Evolutionary conservation across 441 rosid genomes (phyloP).

Genomic region (Erodium texanum): DNA sequence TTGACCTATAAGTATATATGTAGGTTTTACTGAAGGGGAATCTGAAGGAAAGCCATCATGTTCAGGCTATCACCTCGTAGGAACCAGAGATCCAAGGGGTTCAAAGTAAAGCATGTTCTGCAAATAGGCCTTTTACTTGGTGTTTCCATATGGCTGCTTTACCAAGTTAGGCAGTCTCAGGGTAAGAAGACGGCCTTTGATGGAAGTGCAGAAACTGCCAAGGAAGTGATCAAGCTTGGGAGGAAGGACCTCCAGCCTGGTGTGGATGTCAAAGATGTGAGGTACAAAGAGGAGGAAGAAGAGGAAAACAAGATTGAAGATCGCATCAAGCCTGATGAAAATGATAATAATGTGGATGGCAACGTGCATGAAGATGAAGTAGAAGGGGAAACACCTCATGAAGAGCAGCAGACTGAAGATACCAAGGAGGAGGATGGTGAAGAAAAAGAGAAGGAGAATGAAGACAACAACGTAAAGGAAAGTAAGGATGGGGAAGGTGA

Average conservation of each 20-base stretch:
- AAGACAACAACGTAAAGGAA: background rate
- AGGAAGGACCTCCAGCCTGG: constrained; percentile 21
- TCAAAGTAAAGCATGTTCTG: constrained; percentile 25
- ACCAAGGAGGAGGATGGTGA: background rate
- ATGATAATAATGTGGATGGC: background rate
- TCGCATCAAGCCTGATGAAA: background rate
- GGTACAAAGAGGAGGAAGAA: constrained; percentile 19
- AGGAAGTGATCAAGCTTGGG: constrained; percentile 16
- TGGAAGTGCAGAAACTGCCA: constrained; percentile 11
- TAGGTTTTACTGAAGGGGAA: background rate
- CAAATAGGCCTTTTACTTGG: constrained; percentile 21
- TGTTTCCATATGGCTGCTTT: constrained; percentile 23
- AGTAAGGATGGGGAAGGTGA: constrained; percentile 9
- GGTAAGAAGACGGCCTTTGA: constrained; percentile 17
- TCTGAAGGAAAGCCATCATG: constrained; percentile 7
- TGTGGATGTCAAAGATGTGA: constrained; percentile 1
- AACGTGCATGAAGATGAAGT: background rate
- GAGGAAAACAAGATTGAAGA: constrained; percentile 16
- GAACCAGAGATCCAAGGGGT: constrained; percentile 22
- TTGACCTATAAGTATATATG: background rate
- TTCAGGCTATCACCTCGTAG: constrained; percentile 23
- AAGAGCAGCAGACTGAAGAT: constrained; percentile 1
- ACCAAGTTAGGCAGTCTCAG: constrained; percentile 26
- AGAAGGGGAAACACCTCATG: background rate
- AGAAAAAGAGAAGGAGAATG: background rate